Evolutionary conservation across 495 filamentous ascomycete species (phyloP).

Genomic region (Wilcoxina mikolae): DNA sequence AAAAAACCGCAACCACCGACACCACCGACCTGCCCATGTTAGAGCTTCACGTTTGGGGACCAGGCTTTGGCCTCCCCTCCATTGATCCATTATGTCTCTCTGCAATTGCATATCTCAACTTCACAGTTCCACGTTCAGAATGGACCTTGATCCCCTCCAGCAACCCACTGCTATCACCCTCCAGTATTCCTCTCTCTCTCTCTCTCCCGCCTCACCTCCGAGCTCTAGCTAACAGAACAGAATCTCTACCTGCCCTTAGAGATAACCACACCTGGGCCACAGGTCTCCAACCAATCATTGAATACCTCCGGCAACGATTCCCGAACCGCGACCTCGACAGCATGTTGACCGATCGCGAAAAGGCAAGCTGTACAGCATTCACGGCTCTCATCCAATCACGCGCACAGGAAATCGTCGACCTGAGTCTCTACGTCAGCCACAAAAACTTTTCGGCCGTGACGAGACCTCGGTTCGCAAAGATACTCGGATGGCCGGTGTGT

Average conservation of each 20-base stretch:
- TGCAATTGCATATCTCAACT: conserved; percentile 53
- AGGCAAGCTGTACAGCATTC: conserved; percentile 16
- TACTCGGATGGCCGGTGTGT: conserved; percentile 69
- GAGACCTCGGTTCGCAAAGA: conserved; percentile 55
- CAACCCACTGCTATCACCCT: conserved; percentile 59
- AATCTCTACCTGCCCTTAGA: conserved; percentile 56
- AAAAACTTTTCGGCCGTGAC: conserved; percentile 64
- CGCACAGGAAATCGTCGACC: conserved; percentile 52
- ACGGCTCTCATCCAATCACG: conserved; percentile 49
- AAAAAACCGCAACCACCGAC: conserved; percentile 11
- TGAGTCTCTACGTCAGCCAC: conserved; percentile 76
- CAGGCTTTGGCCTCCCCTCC: conserved; percentile 72
- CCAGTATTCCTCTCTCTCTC: conserved; percentile 38
- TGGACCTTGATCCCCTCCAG: conserved; percentile 68
- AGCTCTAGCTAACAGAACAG: conserved; percentile 32
- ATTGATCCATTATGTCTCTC: conserved; percentile 81
- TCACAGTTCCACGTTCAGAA: conserved; percentile 40
- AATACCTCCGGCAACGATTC: conserved; percentile 40
- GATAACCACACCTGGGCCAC: conserved; percentile 49
- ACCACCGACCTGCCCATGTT: conserved; percentile 33
- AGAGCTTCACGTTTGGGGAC: conserved; percentile 83
- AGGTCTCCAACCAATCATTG: conserved; percentile 59
- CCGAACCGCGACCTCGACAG: background rate
- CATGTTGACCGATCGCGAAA: conserved; percentile 10
- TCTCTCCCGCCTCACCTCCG: background rate